Percentiles rank a stretch among this genome's conserved stretches.
These are phyloP conservation scores for Blakeslea trispora DNA, from an alignment of 371 early-diverging fungal species.

Conservation along the genomic window DNA sequence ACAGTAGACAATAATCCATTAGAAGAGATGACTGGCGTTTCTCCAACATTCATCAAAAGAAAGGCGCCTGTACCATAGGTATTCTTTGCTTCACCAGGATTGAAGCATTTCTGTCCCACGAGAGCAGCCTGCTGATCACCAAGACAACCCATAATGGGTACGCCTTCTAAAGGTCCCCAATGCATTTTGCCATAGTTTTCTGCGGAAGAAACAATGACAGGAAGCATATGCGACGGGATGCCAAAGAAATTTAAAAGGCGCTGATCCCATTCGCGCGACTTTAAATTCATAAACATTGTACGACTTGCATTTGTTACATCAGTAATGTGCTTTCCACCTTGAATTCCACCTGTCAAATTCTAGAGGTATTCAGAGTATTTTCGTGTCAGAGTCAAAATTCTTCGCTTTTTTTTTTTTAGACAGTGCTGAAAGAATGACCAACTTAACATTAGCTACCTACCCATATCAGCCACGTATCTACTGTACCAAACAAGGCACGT, in stretches of 20 bases:
- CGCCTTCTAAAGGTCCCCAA: constrained; percentile 61
- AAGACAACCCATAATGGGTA: constrained; percentile 80
- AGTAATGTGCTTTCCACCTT: constrained; percentile 74
- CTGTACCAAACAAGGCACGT: constrained; percentile 76
- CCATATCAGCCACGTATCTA: constrained; percentile 90
- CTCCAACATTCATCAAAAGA: constrained; percentile 92
- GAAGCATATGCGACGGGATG: constrained; percentile 59
- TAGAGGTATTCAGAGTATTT: background rate
- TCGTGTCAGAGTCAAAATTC: background rate
- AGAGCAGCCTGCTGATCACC: constrained; percentile 98
- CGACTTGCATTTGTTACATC: constrained; percentile 92
- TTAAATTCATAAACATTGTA: constrained; percentile 87
- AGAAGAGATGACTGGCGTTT: constrained; percentile 69
- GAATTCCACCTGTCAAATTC: constrained; percentile 75
- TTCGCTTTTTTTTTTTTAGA: background rate
- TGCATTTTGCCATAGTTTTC: constrained; percentile 73
- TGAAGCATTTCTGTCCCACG: constrained; percentile 92
- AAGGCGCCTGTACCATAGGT: constrained; percentile 97
- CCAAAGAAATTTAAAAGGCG: constrained; percentile 69
- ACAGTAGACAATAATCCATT: constrained; percentile 91
- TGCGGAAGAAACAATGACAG: constrained; percentile 80
- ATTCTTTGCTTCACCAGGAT: constrained; percentile 88
- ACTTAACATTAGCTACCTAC: constrained; percentile 35
- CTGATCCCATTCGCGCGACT: constrained; percentile 75
- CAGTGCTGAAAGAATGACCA: background rate